phyloP scores from a whole-genome alignment of 371 early-diverging fungal genomes.

The Haplosporangium sp. region DNA sequence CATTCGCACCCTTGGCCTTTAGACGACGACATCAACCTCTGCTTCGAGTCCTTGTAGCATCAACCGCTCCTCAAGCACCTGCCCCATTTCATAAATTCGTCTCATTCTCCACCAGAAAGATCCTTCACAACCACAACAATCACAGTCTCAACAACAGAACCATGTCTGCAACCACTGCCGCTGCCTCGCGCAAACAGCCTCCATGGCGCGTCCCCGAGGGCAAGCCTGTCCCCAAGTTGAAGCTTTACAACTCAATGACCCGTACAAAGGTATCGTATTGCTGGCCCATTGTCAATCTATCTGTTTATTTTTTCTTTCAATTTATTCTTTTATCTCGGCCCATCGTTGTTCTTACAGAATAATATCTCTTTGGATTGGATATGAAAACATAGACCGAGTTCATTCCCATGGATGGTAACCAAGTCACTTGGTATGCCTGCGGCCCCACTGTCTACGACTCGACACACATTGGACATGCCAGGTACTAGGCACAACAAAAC shows the following conservation, averaged over 20 bases:
- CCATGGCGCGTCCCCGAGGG: constrained; percentile 49
- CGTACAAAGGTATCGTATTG: constrained; percentile 60
- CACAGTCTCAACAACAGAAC: constrained; percentile 13
- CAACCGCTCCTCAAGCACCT: background rate
- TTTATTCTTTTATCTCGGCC: background rate
- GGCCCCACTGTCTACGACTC: constrained; percentile 99
- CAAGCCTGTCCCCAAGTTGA: constrained; percentile 57
- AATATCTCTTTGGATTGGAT: background rate
- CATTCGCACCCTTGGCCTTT: constrained; percentile 2
- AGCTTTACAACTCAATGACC: constrained; percentile 65
- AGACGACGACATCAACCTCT: constrained; percentile 7
- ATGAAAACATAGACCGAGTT: constrained; percentile 79
- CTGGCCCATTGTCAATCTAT: too few relatives aligned
- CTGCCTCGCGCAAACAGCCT: constrained; percentile 48
- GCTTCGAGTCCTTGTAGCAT: background rate
- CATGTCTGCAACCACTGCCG: constrained; percentile 16
- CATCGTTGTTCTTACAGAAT: too few relatives aligned
- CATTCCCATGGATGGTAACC: constrained; percentile 81
- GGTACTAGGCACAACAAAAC: constrained; percentile 45
- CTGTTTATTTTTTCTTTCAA: background rate
- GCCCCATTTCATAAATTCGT: background rate
- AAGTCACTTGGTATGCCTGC: constrained; percentile 97
- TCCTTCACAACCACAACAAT: background rate
- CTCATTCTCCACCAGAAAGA: background rate
- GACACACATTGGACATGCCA: constrained; percentile 99